phyloP scores from a whole-genome alignment of 495 filamentous ascomycete species.

The Penicillium waksmanii region DNA sequence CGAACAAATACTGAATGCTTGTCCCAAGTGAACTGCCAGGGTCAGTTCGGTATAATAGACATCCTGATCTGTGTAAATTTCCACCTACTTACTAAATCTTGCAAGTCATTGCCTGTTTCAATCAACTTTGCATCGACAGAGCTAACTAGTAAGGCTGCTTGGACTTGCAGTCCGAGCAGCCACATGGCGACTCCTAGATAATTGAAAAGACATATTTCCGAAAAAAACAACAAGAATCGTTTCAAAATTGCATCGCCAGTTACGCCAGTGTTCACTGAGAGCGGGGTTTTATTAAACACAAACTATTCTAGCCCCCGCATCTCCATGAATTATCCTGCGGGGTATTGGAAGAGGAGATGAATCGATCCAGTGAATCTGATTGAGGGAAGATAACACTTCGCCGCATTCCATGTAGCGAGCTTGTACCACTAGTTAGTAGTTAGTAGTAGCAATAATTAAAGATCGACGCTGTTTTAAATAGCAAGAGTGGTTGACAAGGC shows the following conservation, averaged over 20 bases:
- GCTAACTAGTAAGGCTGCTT: background rate
- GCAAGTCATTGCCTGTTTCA: slow-evolving; percentile 8
- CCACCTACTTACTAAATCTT: slow-evolving; percentile 15
- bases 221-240: slow-evolving; percentile 1
- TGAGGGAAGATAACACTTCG: slow-evolving; percentile 14
- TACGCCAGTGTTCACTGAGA: background rate
- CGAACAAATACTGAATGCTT: slow-evolving; percentile 66
- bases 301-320: background rate
- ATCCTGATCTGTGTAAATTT: background rate
- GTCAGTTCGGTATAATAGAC: background rate
- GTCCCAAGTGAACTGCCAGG: slow-evolving; percentile 64
- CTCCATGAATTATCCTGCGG: background rate
- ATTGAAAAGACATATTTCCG: background rate
- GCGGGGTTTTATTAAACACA: background rate
- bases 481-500: background rate
- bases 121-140: background rate
- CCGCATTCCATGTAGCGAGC: background rate
- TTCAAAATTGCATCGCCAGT: background rate
- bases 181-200: background rate
- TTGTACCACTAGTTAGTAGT: too few relatives aligned
- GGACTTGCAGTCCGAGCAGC: background rate
- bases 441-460: background rate
- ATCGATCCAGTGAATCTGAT: background rate
- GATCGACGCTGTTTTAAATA: background rate
- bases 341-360: background rate